phyloP scores from a whole-genome alignment of 225 moss, liverwort and hornwort species.

The Physcomitrium patens region DNA sequence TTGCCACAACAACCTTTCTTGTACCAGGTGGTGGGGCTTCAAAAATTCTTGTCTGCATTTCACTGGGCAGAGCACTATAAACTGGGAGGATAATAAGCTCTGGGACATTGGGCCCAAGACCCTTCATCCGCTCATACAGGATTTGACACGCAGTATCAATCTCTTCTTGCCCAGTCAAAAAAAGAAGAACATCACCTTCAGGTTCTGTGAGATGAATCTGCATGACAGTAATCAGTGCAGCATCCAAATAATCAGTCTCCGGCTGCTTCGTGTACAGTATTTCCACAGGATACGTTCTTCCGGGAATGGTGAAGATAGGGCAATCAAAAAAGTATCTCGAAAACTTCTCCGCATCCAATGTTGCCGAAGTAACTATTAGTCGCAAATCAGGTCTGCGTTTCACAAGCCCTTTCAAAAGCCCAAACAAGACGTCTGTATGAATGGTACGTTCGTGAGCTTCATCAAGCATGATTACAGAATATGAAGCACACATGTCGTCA shows the following conservation, averaged over 20 bases:
- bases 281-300: conserved; percentile 52
- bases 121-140: conserved; percentile 40
- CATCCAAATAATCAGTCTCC: conserved; percentile 51
- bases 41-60: conserved; percentile 64
- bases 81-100: conserved; percentile 47
- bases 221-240: conserved; percentile 49
- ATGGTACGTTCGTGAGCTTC: conserved; percentile 66
- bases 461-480: conserved; percentile 65
- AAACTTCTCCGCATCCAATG: conserved; percentile 55
- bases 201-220: conserved; percentile 45
- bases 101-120: conserved; percentile 45
- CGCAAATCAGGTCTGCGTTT: conserved; percentile 48
- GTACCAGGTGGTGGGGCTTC: conserved; percentile 67
- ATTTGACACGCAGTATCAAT: conserved; percentile 51
- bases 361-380: conserved; percentile 68
- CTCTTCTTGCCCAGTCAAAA: conserved; percentile 60
- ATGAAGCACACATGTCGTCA: conserved; percentile 49
- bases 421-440: conserved; percentile 54
- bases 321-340: conserved; percentile 61
- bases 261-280: conserved; percentile 45
- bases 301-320: conserved; percentile 50
- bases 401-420: conserved; percentile 51
- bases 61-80: conserved; percentile 49
- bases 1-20: conserved; percentile 61
- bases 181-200: conserved; percentile 55